Evolutionary conservation across 495 filamentous ascomycete species (phyloP), one percentile per base, ranked within the genome.

Genomic region (Chaetomium tenue): DNA sequence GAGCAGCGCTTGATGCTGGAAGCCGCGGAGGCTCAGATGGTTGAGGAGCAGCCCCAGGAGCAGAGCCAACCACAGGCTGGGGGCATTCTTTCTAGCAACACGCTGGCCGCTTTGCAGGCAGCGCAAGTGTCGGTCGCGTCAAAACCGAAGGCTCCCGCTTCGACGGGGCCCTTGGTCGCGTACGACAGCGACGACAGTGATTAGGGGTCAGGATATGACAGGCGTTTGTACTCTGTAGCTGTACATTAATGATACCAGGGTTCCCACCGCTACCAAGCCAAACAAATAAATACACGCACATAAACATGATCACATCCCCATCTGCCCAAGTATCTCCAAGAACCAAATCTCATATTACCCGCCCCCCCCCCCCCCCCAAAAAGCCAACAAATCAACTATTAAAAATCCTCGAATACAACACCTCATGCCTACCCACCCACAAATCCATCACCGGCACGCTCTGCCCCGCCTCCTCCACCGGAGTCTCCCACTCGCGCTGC

Each of bases 391-490:
- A 30, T 30, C 28, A 85, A 60, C 82, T 83, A 74, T 98, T 98
- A 70, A 98, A 98, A 57, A 98, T 98, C 73, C 94, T 87, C 66
- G 91, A 95, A 78, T 98, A 98, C 46, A 98, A 76, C 73, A 96
- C 74, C 81, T 98, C 94, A 78, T 98, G 94, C 73, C 94, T 85
- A 13, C 95, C 94, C 63, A 95, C 81, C 91, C 93, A 98, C 51
- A 98, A 72, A 83, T 98, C 94, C 81, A 97, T 84, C 20, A 88
- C 86, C 9, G 93, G 92, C 46, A 93, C 89, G 28, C 81, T 83
- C 79, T 97, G 92, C n/a, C 89, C 93, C 1, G 92, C 93, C 71
- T 90, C 82, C 65, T 92, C 90, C 5, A 91, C 81, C 9, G 62
- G 68, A 51, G 75, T 81, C 15, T 77, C 67, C 79, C 81, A 81